These are phyloP conservation scores for Coniophora puteana DNA, from an alignment of 1,284 basidiomycete genomes.

Conservation along the genomic window DNA sequence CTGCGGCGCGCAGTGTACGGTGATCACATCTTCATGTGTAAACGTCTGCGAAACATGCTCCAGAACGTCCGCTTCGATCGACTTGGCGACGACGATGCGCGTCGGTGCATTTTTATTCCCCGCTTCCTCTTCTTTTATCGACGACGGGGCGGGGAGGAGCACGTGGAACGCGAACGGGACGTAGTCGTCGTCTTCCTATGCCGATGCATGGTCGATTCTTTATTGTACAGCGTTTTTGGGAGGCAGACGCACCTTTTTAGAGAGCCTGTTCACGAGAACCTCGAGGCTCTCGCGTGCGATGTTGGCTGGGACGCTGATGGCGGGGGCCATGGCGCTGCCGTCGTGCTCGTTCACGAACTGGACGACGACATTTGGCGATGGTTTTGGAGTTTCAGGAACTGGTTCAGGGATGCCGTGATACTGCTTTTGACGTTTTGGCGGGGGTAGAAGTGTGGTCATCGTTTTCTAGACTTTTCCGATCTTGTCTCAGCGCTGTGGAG, in stretches of 20 bases:
- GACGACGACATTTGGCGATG: constrained; percentile 73
- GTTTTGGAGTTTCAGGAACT: constrained; percentile 48
- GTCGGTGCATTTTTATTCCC: constrained; percentile 59
- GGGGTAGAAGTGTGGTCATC: constrained; percentile 83
- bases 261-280: constrained; percentile 81
- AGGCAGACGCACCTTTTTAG: constrained; percentile 56
- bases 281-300: constrained; percentile 83
- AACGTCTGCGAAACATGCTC: constrained; percentile 67
- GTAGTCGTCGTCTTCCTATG: constrained; percentile 73
- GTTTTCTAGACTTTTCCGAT: no score
- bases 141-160: constrained; percentile 59
- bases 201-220: constrained; percentile 3
- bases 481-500: not conserved
- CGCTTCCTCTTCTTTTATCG: no score
- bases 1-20: constrained; percentile 89
- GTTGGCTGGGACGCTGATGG: constrained; percentile 85
- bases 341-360: constrained; percentile 90
- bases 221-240: no score
- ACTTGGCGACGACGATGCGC: constrained; percentile 75
- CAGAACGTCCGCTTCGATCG: constrained; percentile 78
- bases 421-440: constrained; percentile 81
- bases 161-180: constrained; percentile 90
- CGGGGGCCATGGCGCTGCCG: constrained; percentile 76
- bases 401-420: constrained; percentile 73
- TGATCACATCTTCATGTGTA: constrained; percentile 83